These are phyloP conservation scores for Suillus placidus DNA, from an alignment of 768 basidiomycete genomes.

Conservation along the genomic window DNA sequence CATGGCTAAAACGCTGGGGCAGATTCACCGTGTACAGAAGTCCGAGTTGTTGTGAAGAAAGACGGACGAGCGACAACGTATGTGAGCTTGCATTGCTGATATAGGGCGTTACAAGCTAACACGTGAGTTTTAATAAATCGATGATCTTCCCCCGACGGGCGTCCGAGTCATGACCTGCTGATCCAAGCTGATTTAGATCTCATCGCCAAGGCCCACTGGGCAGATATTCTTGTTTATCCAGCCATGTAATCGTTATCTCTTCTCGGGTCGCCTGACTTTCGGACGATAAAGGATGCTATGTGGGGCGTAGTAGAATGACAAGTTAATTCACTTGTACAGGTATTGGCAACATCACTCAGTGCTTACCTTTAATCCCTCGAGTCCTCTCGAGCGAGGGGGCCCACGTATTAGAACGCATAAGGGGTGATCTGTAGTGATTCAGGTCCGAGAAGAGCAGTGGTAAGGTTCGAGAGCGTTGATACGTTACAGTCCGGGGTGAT, in stretches of 20 bases:
- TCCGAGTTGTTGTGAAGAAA: not conserved
- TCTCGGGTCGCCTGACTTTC: not conserved
- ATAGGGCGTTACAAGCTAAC: not conserved
- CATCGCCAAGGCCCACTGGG: not conserved
- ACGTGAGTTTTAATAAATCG: not conserved
- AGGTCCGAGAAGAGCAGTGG: not conserved
- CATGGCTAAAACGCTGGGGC: not conserved
- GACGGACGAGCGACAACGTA: not conserved
- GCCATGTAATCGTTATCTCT: not conserved
- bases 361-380: not conserved
- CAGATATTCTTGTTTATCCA: not conserved
- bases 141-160: not conserved
- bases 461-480: not conserved
- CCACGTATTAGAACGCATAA: not conserved
- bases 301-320: not conserved
- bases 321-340: not conserved
- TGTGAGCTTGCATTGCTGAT: not conserved
- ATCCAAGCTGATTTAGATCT: not conserved
- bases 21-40: not conserved
- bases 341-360: not conserved
- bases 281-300: not conserved
- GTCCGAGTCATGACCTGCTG: conserved; percentile 1
- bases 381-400: not conserved
- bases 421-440: not conserved
- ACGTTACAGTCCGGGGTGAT: not conserved